A percentile compares a stretch with the other conserved stretches of the same genome.
Evolutionary conservation across 805 yeast species (phyloP).

Genomic region (Myxozyma mucilagina): DNA sequence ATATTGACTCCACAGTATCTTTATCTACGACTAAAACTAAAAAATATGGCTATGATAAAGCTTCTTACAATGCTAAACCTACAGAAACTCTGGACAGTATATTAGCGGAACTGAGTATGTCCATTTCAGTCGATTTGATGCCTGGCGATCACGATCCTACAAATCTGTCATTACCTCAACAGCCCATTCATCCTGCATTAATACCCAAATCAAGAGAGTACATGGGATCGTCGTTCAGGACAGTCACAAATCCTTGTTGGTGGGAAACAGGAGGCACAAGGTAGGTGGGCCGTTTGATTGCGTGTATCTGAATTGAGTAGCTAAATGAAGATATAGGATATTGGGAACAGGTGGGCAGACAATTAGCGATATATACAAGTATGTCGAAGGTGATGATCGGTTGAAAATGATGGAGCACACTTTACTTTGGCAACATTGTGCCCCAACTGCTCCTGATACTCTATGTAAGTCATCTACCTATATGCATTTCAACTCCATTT

Average conservation of each 20-base stretch:
- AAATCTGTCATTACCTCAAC: slow-evolving; percentile 85
- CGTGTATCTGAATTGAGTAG: background rate
- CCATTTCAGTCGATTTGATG: slow-evolving; percentile 72
- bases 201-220: slow-evolving; percentile 52
- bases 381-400: slow-evolving; percentile 51
- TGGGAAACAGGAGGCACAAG: slow-evolving; percentile 53
- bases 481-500: background rate
- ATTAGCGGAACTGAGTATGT: slow-evolving; percentile 54
- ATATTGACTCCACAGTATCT: slow-evolving; percentile 21
- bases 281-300: background rate
- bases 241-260: slow-evolving; percentile 76
- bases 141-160: slow-evolving; percentile 88
- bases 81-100: slow-evolving; percentile 53
- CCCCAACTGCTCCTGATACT: slow-evolving; percentile 97
- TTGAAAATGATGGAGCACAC: slow-evolving; percentile 64
- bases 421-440: slow-evolving; percentile 77
- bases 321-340: slow-evolving; percentile 40
- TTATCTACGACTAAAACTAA: slow-evolving; percentile 5
- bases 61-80: slow-evolving; percentile 32
- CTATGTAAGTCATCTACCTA: slow-evolving; percentile 47
- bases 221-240: slow-evolving; percentile 45
- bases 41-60: slow-evolving; percentile 25
- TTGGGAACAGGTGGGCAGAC: slow-evolving; percentile 86
- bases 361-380: slow-evolving; percentile 72
- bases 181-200: slow-evolving; percentile 77